Evolutionary conservation across 2,329 filamentous ascomycete species (phyloP), one percentile per base, ranked within the genome.

Genomic region (Aureobasidium sp.): DNA sequence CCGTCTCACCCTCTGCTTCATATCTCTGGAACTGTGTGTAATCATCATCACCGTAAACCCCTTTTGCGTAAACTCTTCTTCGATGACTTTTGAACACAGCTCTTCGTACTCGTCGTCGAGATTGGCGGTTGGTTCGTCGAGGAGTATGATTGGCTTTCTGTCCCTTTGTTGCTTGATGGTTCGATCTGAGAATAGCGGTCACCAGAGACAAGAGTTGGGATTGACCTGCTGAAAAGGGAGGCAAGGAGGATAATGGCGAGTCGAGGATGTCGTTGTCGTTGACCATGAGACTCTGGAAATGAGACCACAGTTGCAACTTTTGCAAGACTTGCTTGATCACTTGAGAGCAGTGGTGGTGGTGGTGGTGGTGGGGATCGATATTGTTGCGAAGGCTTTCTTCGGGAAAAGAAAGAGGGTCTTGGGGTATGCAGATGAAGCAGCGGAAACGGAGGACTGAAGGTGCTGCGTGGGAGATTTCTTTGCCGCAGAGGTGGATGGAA

Each of bases 171-270:
- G 64, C 76, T 3, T 72, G 70, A 17, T 39, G 8, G 1, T 31
- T 31, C 29, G 70, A 69, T 24, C 71, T 65, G 45, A 81, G 66
- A n/a, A 81, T 66, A 0, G 78, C 76, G 50, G 81, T 68, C 0
- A 79, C 78, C 0, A 83, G 69, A 48, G 74, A 76, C 49, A 82
- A 77, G 0, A 82, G 69, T 67, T 83, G 80, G 56, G 73, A 73
- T 66, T 84, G 77, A 0, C 81, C 80, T 40, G 78, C 74, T 0
- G 77, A 80, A 2, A 54, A 15, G 2, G 50, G 50, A 42, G 50
- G 24, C 37, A 54, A 54, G 24, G 14, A 54, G 1, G 50, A 54
- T 15, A 71, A 62, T 31, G 67, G 66, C 2, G 22, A 17, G 14
- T n/a, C 39, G n/a, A 56, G 24, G 15, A 33, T 1, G 74, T 64